Evolutionary conservation across 2,329 filamentous ascomycete genomes (phyloP), one percentile per base, ranked within the genome.

Genomic region (Sclerotinia minor): DNA sequence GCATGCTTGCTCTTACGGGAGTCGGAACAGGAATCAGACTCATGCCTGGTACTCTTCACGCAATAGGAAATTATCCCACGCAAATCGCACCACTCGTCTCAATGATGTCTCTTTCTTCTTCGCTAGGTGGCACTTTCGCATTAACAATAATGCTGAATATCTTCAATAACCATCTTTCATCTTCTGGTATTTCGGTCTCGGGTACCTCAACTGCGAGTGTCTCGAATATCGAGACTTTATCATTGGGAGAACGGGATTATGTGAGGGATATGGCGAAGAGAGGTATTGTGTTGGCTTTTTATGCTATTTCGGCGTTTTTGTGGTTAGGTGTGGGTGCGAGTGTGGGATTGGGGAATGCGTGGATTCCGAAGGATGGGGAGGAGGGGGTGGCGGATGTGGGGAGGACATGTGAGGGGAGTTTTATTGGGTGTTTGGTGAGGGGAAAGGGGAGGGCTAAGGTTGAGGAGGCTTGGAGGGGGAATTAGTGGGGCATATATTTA

Each of bases 61-160:
- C 83, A 0, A 82, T 89, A 0, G 89, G 85, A 0, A 83, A 87
- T 68, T 89, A 88, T 77, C 85, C 84, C 0, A 76, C 81, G 5
- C 78, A 83, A 38, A 84, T 89, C 17, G 83, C 88, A 0, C 80
- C 83, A 0, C 84, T 89, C 4, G 83, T 88, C 67, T 86, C 84
- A 0, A 75, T 91, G 13, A 82, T 89, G 76, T 80, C 83, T 0
- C 85, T 91, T 65, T 82, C 86, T 2, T 68, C 85, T 21, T 85
- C 87, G 0, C 84, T 91, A 32, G 88, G 89, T 4, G 88, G 89
- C 17, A 89, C 87, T 0, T 77, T 91, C 3, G 84, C 84, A 0
- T 80, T 90, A 57, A 89, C 88, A 0, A 82, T 91, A 72, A 90
- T 91, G 88, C 83, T 87, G 19, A 83, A 84, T 11, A 87, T 91